Base-by-base conservation (phyloP, 768 basidiomycete genomes). In the Agaricus blazei region DNA sequence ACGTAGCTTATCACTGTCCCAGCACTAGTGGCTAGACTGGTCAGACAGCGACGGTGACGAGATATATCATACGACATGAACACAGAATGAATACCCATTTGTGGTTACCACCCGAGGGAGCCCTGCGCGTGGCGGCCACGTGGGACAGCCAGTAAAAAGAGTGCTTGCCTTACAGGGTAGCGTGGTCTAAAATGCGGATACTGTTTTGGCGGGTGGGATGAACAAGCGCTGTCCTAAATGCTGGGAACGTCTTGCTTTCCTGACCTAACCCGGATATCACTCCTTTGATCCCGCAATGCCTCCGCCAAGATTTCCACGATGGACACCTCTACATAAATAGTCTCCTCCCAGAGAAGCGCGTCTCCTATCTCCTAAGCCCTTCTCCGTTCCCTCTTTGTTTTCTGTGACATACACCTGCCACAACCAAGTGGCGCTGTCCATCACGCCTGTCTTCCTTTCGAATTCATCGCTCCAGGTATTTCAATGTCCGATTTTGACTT, bases 221-320 rank as follows among this genome's bases (percentile, higher is more conserved):
- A 44, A 43, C 42, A 6, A 56, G 28, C 24, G 47, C 31, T 49
- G 19, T 48, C 11, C 41, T 31, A 56, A 44, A 56, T 31, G 38
- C 54, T 56, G 54, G 48, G 54, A 56, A 44, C 28, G 48, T 27
- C 37, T 50, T 38, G 14, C 40, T 48, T 49, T 50, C 48, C 31
- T 56, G 48, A 50, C 48, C 54, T 55, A 65, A 65, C 62, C 64
- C 71, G 72, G 71, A 72, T 71, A 73, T 73, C 67, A 63, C 64
- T 67, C 68, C 64, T 61, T 52, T 68, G 68, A 60, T 61, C 65
- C 73, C 72, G 70, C 70, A 71, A 72, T 68, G 69, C 68, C 65
- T 62, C 69, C 70, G 69, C 59, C 56, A 60, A 62, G 51, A 60
- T 72, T 72, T 70, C 70, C 72, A 73, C 71, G 71, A 70, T 70